Evolutionary conservation across 805 yeast species (phyloP), one percentile per base, ranked within the genome.

Genomic region (Nakazawaea molendinolei): DNA sequence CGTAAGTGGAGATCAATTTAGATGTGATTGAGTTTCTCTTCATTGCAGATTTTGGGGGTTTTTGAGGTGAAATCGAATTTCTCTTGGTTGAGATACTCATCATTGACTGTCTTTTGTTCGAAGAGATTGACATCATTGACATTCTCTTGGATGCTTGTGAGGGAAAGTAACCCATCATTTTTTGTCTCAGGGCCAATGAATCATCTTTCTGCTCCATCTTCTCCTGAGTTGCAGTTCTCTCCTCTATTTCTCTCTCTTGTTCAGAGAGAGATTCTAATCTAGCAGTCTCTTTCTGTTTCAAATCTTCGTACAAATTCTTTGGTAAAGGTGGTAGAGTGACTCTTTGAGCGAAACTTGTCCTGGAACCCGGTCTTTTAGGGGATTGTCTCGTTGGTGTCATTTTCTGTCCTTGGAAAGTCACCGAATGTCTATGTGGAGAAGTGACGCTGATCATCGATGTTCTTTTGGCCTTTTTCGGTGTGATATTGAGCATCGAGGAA

Each of bases 11-110:
- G 41, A 82, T 68, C 43, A 82, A 55, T 49, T 78, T 81, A 28
- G 85, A 65, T 0, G 90, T 81, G 29, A 82, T 75, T 1, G 89
- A 80, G 43, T 79, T 79, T 48, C 89, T 69, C 50, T 80, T 74
- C 41, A 63, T 60, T 26, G 59, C 36, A 23, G 38, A 38, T 9
- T 50, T 47, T n/a, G n/a, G n/a, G 17, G 42, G 38, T 34, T 50
- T 49, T 25, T 40, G 44, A 16, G 49, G 40, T 8, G 43, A 32
- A 14, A 19, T 36, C 4, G 47, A 38, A 5, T 28, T 34, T 28
- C 48, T 38, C 14, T 36, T 40, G 15, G 36, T 33, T 6, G 35
- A 17, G 9, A 32, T 28, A 22, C 38, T 30, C n/a, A 46, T 24
- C 40, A 46, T 33, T 12, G 56, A 51, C 33, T 37, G 44, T 38